These are phyloP conservation scores for Babesia sp. DNA, from an alignment of 169 alveolate genomes.

Conservation along the genomic window DNA sequence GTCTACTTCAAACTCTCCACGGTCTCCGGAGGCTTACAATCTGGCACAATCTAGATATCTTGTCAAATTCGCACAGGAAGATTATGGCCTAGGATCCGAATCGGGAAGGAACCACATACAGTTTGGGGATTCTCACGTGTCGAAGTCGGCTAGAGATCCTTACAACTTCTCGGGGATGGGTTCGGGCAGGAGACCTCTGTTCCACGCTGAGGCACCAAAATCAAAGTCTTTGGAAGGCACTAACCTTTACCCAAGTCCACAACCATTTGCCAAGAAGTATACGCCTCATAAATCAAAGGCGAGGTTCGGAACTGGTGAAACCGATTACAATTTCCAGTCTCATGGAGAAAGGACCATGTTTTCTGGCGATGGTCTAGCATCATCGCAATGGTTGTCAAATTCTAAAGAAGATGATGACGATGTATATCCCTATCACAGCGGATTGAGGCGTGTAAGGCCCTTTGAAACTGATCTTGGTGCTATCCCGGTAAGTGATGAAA, in stretches of 20 bases:
- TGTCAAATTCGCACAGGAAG: conserved; percentile 3
- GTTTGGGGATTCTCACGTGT: background rate
- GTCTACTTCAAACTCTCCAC: conserved; percentile 27
- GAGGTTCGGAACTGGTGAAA: background rate
- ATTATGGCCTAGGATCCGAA: background rate
- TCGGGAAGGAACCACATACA: background rate
- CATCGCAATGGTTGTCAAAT: background rate
- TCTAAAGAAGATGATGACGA: background rate
- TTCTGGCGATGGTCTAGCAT: background rate
- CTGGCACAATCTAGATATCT: background rate
- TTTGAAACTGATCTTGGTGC: background rate
- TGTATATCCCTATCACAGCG: background rate
- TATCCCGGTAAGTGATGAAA: background rate
- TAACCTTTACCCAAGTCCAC: background rate
- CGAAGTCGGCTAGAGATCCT: conserved; percentile 16
- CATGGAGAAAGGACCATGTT: background rate
- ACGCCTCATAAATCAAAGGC: background rate
- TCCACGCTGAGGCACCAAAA: background rate
- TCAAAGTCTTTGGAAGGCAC: conserved; percentile 1
- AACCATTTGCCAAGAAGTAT: background rate
- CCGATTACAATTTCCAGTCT: background rate
- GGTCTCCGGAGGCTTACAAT: conserved; percentile 1
- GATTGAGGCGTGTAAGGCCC: background rate
- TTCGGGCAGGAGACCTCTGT: conserved; percentile 13
- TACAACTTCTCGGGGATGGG: background rate